A percentile compares a stretch with the other conserved stretches of the same genome.
Evolutionary conservation across 2,329 filamentous ascomycete species (phyloP).

Genomic region (Pestalotiopsis sp.): DNA sequence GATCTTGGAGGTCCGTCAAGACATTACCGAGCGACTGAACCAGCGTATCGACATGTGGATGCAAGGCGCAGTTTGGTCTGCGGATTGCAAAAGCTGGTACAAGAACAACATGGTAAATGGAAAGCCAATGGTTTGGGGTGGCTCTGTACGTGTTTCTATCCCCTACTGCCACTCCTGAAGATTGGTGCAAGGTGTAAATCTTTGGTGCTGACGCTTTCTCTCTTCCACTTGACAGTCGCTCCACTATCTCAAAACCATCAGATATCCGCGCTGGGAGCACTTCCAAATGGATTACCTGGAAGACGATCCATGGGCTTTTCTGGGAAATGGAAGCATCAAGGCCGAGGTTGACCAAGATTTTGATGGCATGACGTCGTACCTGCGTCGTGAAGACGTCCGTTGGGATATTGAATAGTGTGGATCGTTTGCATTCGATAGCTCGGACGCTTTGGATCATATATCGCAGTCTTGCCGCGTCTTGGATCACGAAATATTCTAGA

Average conservation of each 20-base stretch:
- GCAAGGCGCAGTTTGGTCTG: constrained; percentile 25
- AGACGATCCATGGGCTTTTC: constrained; percentile 12
- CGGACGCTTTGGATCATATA: no score
- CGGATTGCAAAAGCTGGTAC: constrained; percentile 29
- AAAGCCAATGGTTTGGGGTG: constrained; percentile 28
- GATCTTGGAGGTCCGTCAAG: constrained; percentile 24
- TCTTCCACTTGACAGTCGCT: no score
- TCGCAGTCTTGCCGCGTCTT: no score
- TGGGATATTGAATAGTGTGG: constrained; percentile 8
- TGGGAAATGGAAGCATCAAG: constrained; percentile 13
- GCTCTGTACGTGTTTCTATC: constrained; percentile 14
- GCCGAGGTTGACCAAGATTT: constrained; percentile 1
- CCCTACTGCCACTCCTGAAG: no score
- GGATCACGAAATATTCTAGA: no score
- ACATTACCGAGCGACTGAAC: constrained; percentile 9
- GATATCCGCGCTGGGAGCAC: no score
- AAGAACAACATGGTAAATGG: constrained; percentile 28
- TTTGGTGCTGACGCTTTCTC: no score
- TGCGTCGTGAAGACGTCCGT: background rate
- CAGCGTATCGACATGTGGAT: constrained; percentile 23
- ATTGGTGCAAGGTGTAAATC: no score
- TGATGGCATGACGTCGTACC: constrained; percentile 8
- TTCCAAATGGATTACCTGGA: no score
- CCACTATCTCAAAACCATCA: no score
- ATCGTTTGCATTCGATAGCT: no score